phyloP scores from a whole-genome alignment of 257 asterid species.

The Avicennia marina region DNA sequence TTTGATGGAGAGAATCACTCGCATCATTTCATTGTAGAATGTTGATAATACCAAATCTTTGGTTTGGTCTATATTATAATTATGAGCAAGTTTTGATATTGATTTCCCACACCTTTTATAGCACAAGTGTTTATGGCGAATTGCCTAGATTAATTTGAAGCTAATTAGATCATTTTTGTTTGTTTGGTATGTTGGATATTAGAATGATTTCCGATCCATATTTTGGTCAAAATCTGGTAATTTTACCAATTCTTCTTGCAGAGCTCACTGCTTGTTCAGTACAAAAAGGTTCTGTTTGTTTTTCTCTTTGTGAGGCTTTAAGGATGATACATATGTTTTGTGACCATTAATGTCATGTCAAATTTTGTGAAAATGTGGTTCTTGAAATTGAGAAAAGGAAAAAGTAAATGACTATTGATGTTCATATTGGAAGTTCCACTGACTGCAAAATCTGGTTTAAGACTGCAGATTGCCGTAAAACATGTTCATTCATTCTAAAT shows the following conservation, averaged over 20 bases:
- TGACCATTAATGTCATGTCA: background rate
- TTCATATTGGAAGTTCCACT: background rate
- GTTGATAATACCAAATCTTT: too few species aligned
- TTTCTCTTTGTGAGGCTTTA: conserved; percentile 4
- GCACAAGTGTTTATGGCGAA: background rate
- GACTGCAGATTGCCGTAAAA: background rate
- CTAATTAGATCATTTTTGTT: background rate
- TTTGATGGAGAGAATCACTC: too few species aligned
- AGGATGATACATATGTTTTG: background rate
- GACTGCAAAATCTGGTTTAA: background rate
- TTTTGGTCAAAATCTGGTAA: too few species aligned
- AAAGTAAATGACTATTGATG: conserved; percentile 4
- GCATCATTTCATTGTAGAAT: too few species aligned
- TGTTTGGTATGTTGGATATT: background rate
- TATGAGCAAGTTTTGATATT: too few species aligned
- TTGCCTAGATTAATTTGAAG: background rate
- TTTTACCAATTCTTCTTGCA: background rate
- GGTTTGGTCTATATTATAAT: too few species aligned
- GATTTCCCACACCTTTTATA: background rate
- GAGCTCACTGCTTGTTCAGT: background rate
- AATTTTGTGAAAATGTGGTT: too few species aligned
- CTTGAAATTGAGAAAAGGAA: background rate
- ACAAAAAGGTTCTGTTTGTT: background rate
- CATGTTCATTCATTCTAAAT: too few species aligned
- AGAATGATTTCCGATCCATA: background rate